Conservation (phyloP, 495 filamentous ascomycete species). For the Diplogelasinospora grovesii region DNA sequence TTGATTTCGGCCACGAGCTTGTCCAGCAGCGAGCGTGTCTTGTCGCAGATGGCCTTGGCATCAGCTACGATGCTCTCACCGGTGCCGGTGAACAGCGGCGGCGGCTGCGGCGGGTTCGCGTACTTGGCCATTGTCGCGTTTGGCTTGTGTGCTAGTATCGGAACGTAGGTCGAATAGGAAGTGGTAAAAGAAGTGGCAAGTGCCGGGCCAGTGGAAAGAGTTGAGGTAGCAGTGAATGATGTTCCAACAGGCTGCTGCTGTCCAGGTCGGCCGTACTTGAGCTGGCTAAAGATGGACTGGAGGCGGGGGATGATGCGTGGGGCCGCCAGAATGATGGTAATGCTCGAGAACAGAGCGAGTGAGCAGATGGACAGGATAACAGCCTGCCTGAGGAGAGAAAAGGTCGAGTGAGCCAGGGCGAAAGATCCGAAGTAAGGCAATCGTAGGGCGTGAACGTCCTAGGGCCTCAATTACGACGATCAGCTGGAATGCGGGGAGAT, state of each 20-base stretch:
- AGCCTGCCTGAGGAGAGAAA: constrained; percentile 28
- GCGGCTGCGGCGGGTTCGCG: constrained; percentile 72
- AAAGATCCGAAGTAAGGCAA: no score
- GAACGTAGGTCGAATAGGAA: constrained; percentile 6
- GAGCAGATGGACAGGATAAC: constrained; percentile 45
- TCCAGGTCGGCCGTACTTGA: constrained; percentile 25
- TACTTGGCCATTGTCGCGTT: constrained; percentile 38
- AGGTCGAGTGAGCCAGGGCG: constrained; percentile 37
- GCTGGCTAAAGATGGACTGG: constrained; percentile 52
- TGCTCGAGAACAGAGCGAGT: constrained; percentile 54
- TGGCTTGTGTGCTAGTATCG: constrained; percentile 16
- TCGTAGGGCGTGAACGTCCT: constrained; percentile 5
- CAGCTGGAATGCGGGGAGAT: no score
- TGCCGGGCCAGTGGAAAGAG: constrained; percentile 5
- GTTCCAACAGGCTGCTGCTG: constrained; percentile 18
- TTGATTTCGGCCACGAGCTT: constrained; percentile 62
- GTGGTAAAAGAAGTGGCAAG: constrained; percentile 18
- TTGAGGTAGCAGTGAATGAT: no score
- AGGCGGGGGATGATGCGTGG: constrained; percentile 58
- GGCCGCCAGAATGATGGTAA: constrained; percentile 72
- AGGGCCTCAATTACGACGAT: no score
- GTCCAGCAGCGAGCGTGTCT: constrained; percentile 64
- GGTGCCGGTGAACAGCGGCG: constrained; percentile 81
- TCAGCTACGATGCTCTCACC: constrained; percentile 67
- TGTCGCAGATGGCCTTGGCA: constrained; percentile 65